A percentile compares a stretch with the other conserved stretches of the same genome.
Evolutionary conservation across 2,329 filamentous ascomycete species (phyloP).

Genomic region (Colletotrichum shisoi): DNA sequence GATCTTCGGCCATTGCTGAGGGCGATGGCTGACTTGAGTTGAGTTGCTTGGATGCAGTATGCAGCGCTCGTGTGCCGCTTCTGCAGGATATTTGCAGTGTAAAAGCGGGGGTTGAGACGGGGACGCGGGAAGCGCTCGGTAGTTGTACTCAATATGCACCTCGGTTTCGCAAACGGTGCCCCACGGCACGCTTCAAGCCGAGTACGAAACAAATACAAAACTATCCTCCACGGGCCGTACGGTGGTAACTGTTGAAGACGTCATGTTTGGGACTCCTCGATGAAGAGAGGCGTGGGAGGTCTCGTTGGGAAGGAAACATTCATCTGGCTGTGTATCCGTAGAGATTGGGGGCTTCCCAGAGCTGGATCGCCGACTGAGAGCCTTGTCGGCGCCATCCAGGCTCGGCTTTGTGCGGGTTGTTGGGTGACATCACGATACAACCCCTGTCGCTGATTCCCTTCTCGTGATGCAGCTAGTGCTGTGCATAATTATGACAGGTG

Average conservation of each 20-base stretch:
- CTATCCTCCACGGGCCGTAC: neutral
- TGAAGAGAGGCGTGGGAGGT: no score
- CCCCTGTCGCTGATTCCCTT: neutral
- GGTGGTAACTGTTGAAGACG: neutral
- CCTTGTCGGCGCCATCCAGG: neutral
- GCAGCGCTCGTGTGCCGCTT: conserved; percentile 29
- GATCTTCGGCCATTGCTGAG: conserved; percentile 32
- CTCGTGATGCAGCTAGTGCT: neutral
- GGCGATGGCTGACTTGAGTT: conserved; percentile 9
- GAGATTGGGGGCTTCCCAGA: no score
- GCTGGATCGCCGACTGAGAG: neutral
- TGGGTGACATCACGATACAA: no score
- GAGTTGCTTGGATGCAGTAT: conserved; percentile 17
- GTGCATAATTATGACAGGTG: neutral
- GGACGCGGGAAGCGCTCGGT: conserved; percentile 24
- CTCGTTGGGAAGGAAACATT: no score
- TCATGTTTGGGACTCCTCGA: neutral
- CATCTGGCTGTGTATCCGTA: no score
- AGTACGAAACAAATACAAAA: conserved; percentile 37
- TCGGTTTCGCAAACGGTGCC: conserved; percentile 26
- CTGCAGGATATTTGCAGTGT: neutral
- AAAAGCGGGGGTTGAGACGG: conserved; percentile 29
- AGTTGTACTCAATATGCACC: conserved; percentile 33
- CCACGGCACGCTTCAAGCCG: conserved; percentile 24
- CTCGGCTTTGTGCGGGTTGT: neutral